Evolutionary conservation across 2,329 filamentous ascomycete genomes (phyloP), one percentile per base, ranked within the genome.

Genomic region (Penicillium sp.): DNA sequence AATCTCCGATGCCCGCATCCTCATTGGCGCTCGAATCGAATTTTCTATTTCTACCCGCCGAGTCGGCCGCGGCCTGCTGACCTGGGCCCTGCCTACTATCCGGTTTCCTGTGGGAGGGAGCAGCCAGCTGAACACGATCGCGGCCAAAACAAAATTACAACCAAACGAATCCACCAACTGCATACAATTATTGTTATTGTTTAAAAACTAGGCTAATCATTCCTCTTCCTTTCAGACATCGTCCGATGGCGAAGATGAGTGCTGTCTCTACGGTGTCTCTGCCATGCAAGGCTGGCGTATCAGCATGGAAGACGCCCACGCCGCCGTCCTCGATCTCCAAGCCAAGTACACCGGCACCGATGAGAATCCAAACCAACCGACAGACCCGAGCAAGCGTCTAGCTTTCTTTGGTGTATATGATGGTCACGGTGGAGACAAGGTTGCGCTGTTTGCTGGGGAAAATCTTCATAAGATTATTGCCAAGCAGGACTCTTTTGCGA

Each of bases 201-300:
- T 23, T n/a, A n/a, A 37, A 18, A 29, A 26, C 21, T 18, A 18
- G 41, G 34, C 42, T 43, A 36, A 51, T 21, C 12, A 9, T 4
- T 55, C 33, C 18, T 45, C 6, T 30, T 37, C 20, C 44, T 29
- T 54, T 37, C 68, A 97, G 94, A 82, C 86, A 78, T 99, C 94
- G 68, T 87, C 88, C 73, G 86, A 86, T 71, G 92, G 92, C 76
- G 87, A 91, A 78, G 92, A 97, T 89, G 91, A 96, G 61, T 87
- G 90, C 71, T 86, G 96, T 71, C 78, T 94, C 71, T 99, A 90
- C 75, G 94, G 94, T 70, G 86, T 97, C 62, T 99, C 94, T 62
- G 91, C 91, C 76, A 99, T 99, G 94, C 94, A 99, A 78, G 94
- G 94, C 80, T 99, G 94, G 94, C 89, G 94, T 79, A 97, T 99